Evolutionary conservation across 2,329 filamentous ascomycete species (phyloP).

Genomic region (Colletotrichum orchidophilum): DNA sequence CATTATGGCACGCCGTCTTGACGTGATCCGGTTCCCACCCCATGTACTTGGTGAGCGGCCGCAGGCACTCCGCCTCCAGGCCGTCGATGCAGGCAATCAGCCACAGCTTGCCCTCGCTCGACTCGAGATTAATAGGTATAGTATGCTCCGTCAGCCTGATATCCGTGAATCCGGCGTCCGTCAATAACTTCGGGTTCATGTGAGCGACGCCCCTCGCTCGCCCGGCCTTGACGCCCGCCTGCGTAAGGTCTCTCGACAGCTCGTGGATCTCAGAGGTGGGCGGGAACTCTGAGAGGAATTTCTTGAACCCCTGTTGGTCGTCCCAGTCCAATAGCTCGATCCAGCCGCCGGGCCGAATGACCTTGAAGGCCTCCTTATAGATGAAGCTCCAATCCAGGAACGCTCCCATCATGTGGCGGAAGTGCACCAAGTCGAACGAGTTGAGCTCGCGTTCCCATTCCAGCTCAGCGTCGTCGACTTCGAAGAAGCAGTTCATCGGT

Average conservation of each 20-base stretch:
- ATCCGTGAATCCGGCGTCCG: slow-evolving; percentile 61
- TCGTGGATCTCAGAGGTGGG: slow-evolving; percentile 55
- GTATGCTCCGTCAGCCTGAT: slow-evolving; percentile 57
- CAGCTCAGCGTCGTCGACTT: slow-evolving; percentile 66
- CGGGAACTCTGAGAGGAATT: slow-evolving; percentile 52
- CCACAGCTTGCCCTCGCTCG: slow-evolving; percentile 62
- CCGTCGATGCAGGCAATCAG: slow-evolving; percentile 61
- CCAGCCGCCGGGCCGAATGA: slow-evolving; percentile 66
- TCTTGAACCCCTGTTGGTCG: slow-evolving; percentile 46
- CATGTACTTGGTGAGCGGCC: slow-evolving; percentile 62
- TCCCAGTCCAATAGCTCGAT: slow-evolving; percentile 66
- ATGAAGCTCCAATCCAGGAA: slow-evolving; percentile 66
- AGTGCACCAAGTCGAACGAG: slow-evolving; percentile 65
- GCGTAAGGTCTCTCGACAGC: slow-evolving; percentile 51
- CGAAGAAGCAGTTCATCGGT: slow-evolving; percentile 68
- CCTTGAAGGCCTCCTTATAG: slow-evolving; percentile 61
- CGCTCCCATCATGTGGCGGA: slow-evolving; percentile 64
- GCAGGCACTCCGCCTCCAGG: slow-evolving; percentile 58
- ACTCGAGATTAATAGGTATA: slow-evolving; percentile 58
- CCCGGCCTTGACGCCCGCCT: slow-evolving; percentile 55
- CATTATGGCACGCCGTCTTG: slow-evolving; percentile 55
- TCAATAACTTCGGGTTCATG: slow-evolving; percentile 54
- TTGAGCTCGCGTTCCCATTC: slow-evolving; percentile 65
- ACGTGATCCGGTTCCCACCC: slow-evolving; percentile 61
- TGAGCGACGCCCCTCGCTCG: slow-evolving; percentile 56